Evolutionary conservation across 805 yeast species (phyloP).

Genomic region (Wickerhamiella azyma): DNA sequence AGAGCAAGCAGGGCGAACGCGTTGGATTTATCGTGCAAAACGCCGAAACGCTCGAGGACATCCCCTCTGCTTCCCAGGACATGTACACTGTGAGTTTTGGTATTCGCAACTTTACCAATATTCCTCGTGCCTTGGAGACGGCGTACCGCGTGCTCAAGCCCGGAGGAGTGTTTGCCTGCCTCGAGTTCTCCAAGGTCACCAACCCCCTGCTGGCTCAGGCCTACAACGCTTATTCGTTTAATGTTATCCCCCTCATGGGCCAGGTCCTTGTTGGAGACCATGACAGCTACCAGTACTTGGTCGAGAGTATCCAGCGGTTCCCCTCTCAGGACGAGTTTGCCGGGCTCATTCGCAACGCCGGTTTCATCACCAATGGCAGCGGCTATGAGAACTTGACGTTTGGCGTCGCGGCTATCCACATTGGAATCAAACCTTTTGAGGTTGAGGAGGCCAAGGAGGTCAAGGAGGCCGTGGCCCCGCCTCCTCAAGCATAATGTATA

Average conservation of each 20-base stretch:
- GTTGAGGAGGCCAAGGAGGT: neutral
- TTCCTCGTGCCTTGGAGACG: constrained; percentile 86
- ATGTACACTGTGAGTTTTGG: constrained; percentile 96
- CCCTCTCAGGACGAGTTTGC: constrained; percentile 88
- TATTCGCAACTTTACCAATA: constrained; percentile 87
- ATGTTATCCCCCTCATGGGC: constrained; percentile 83
- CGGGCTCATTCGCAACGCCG: constrained; percentile 85
- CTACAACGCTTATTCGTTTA: constrained; percentile 82
- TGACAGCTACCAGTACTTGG: constrained; percentile 91
- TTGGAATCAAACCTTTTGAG: constrained; percentile 57
- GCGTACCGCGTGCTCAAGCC: constrained; percentile 93
- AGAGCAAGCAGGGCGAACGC: constrained; percentile 50
- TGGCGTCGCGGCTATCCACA: constrained; percentile 91
- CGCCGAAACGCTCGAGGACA: constrained; percentile 76
- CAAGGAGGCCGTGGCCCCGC: neutral
- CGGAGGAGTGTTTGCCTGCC: constrained; percentile 94
- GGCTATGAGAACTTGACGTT: constrained; percentile 92
- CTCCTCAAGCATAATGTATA: constrained; percentile 13
- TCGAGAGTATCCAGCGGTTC: constrained; percentile 83
- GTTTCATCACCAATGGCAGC: constrained; percentile 75
- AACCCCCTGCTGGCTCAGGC: constrained; percentile 59
- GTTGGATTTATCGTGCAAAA: constrained; percentile 78
- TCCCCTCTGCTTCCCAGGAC: constrained; percentile 80
- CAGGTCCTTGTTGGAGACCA: constrained; percentile 90
- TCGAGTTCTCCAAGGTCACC: constrained; percentile 87